Base-by-base conservation (phyloP, 371 early-diverging fungal species). In the Rhizopus sp. region DNA sequence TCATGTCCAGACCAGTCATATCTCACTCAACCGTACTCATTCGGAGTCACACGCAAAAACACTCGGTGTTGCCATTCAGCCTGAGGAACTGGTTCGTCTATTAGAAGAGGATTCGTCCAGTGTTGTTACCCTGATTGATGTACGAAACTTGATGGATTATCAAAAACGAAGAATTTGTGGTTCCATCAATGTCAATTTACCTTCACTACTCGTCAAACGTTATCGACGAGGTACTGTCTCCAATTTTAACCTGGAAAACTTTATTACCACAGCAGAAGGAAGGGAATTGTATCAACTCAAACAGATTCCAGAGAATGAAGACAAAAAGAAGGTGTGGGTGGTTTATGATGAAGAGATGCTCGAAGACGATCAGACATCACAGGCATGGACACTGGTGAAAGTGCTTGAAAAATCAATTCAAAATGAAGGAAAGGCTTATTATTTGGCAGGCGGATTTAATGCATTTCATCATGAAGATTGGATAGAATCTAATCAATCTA, bases 111-210 rank as follows among this genome's bases (percentile, higher is more conserved):
- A 33, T 31, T 12, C 37, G 29, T 32, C 45, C 34, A 66, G 9
- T 23, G 37, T 37, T 13, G 16, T 72, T 3, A 69, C 65, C 35
- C 62, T 80, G 34, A 77, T 80, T 63, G 80, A 80, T 51, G 80
- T 77, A 15, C 73, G 80, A 23, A 65, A 68, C 34, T 55, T 77
- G n/a, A 58, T 72, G 17, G 77, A 75, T 9, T 80, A 72, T 50
- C 77, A 76, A 58, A 64, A 63, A 44, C 51, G 61, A 7, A 71
- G 72, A 23, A 69, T 80, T 23, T 59, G 57, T 7, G 61, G 62
- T 13, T 84, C 86, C 4, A 60, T 86, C 37, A 86, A 84, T 62
- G 84, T 86, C 45, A 86, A 83, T 55, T 55, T 86, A 46, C 86
- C 86, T 3, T 83, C 86, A 3, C 57, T 86, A 32, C 49, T 86